Conservation (phyloP, 148 eudicot species). For the Chenopodium album region DNA sequence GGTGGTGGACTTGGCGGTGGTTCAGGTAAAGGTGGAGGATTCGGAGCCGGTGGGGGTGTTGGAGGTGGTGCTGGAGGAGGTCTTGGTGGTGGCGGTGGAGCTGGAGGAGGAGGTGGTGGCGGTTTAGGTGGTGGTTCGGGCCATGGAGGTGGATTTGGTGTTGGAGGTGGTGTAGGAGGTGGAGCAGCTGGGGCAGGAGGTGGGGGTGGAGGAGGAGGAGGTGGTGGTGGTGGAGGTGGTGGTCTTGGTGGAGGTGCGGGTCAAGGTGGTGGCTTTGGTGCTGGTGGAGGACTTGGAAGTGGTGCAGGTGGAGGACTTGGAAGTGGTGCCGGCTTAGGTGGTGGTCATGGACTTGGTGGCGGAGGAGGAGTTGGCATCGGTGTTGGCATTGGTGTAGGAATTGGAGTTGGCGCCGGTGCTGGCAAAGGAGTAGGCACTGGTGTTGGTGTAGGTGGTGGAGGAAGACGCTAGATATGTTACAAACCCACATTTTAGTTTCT, state of each 20-base stretch:
- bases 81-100: constrained; percentile 26
- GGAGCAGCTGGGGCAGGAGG: constrained; percentile 21
- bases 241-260: constrained; percentile 29
- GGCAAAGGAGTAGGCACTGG: constrained; percentile 31
- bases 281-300: constrained; percentile 24
- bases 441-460: constrained; percentile 34
- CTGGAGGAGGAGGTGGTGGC: constrained; percentile 25
- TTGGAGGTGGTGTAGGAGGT: constrained; percentile 32
- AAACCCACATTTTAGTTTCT: not conserved
- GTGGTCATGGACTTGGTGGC: constrained; percentile 23
- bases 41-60: constrained; percentile 31
- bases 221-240: constrained; percentile 21
- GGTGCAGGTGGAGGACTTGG: constrained; percentile 29
- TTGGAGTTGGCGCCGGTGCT: constrained; percentile 27
- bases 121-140: constrained; percentile 12
- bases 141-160: constrained; percentile 20
- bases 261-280: constrained; percentile 28
- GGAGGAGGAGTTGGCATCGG: constrained; percentile 31
- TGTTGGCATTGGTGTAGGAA: constrained; percentile 29
- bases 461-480: constrained; percentile 15
- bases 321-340: constrained; percentile 25
- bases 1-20: constrained; percentile 31
- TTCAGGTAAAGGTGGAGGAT: constrained; percentile 24
- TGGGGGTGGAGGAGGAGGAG: constrained; percentile 18
- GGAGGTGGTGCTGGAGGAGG: constrained; percentile 34